Evolutionary conservation across 1,284 basidiomycete genomes (phyloP), one percentile per base, ranked within the genome.

Genomic region (Pulveroboletus sp.): DNA sequence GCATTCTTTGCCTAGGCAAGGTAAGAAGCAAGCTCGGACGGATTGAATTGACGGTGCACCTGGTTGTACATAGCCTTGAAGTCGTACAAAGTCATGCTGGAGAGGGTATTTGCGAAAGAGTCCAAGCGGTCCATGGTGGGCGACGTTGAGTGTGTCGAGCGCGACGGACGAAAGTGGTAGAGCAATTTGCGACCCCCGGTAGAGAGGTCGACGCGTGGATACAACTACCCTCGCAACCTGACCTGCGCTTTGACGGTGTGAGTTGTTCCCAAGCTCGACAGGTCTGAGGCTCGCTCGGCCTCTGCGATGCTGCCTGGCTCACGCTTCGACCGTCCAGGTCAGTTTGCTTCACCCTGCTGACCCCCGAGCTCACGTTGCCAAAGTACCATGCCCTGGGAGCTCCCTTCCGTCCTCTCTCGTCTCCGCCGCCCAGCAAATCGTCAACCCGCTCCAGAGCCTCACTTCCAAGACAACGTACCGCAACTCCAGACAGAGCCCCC

Each of bases 21-120:
- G 53, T 63, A 58, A 70, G 58, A 42, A 29, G 12, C 11, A 6
- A 7, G 35, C 47, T 28, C 40, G 31, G 26, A 35, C 14, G 54
- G 38, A 54, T 54, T 20, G 22, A 45, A 26, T 20, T 26, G 46
- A 20, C 18, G 42, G 44, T 74, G 36, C 61, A 87, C 94, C 84
- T 96, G 92, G 67, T 89, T 94, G 78, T 96, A 96, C 84, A 93
- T 90, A 66, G 84, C 85, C 78, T 96, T 97, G 74, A 98, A 81
- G 73, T 98, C 94, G 76, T 98, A 98, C 71, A 97, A 75, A 2
- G 91, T 89, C 58, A 94, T 79, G 68, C 87, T 85, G 40, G 89
- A 89, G 62, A 93, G 72, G 38, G 84, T 79, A 65, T 70, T 85
- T 50, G 86, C 78, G 42, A 93, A 78, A 7, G 84, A 80, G 72